A percentile compares a stretch with the other conserved stretches of the same genome.
phyloP scores from a whole-genome alignment of 805 yeast genomes.

The Wickerhamiella occidentalis region DNA sequence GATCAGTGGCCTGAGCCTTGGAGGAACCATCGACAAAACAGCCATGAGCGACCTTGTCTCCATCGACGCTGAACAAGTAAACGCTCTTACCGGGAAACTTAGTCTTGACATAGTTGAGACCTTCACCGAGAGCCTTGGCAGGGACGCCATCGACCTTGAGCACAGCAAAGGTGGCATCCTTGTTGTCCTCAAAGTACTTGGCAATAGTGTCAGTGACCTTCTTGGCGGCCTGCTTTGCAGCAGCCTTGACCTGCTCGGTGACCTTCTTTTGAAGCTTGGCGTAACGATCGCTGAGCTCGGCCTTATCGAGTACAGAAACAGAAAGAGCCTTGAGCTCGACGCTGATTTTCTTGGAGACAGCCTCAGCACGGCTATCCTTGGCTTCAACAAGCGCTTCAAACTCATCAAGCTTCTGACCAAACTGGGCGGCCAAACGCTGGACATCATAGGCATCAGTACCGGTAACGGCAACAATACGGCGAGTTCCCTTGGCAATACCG shows the following conservation, averaged over 20 bases:
- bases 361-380: slow-evolving; percentile 51
- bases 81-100: slow-evolving; percentile 19
- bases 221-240: slow-evolving; percentile 80
- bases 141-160: slow-evolving; percentile 46
- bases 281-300: slow-evolving; percentile 60
- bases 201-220: slow-evolving; percentile 67
- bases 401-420: slow-evolving; percentile 44
- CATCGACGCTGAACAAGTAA: slow-evolving; percentile 36
- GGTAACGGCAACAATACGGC: slow-evolving; percentile 95
- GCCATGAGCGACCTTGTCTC: slow-evolving; percentile 83
- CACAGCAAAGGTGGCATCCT: slow-evolving; percentile 47
- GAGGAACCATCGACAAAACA: slow-evolving; percentile 69
- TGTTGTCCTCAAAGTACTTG: slow-evolving; percentile 47
- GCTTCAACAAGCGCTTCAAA: slow-evolving; percentile 38
- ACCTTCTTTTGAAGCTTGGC: slow-evolving; percentile 69
- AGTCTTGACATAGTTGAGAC: slow-evolving; percentile 52
- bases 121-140: slow-evolving; percentile 91
- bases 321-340: slow-evolving; percentile 71
- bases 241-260: slow-evolving; percentile 76
- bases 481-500: slow-evolving; percentile 97
- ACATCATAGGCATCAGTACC: slow-evolving; percentile 85
- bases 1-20: slow-evolving; percentile 56
- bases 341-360: slow-evolving; percentile 68
- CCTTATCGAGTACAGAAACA: slow-evolving; percentile 72
- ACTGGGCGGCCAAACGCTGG: slow-evolving; percentile 70